These are phyloP conservation scores for Podospora sp. DNA, from an alignment of 495 filamentous ascomycete species.

Conservation along the genomic window DNA sequence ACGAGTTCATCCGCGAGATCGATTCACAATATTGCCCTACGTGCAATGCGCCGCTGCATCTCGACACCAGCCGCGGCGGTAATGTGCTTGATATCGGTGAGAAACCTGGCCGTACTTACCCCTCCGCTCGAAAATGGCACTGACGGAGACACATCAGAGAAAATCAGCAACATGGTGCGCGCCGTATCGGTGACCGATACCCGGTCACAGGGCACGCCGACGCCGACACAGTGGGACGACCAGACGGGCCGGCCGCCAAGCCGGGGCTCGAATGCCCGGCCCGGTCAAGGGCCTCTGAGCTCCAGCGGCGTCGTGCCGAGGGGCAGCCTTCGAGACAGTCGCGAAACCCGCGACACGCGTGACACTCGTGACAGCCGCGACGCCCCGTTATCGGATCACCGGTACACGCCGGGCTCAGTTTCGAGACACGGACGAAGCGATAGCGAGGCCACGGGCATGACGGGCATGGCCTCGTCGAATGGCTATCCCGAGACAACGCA, in stretches of 20 bases:
- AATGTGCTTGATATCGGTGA: conserved; percentile 92
- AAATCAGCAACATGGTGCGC: conserved; percentile 92
- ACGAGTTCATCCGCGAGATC: conserved; percentile 94
- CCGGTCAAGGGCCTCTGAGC: conserved; percentile 28
- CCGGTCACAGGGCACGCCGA: conserved; percentile 54
- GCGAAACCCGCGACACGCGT: conserved; percentile 58
- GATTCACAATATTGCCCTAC: conserved; percentile 95
- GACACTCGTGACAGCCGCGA: conserved; percentile 61
- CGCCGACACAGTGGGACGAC: conserved; percentile 53
- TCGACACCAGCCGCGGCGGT: conserved; percentile 93
- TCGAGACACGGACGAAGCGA: conserved; percentile 74
- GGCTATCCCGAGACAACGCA: conserved; percentile 72
- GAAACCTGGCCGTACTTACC: conserved; percentile 6
- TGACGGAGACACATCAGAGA: conserved; percentile 61
- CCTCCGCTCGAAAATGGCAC: not conserved
- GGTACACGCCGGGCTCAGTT: conserved; percentile 55
- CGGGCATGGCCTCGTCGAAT: conserved; percentile 70
- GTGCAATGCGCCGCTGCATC: conserved; percentile 87
- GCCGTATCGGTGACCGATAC: conserved; percentile 72
- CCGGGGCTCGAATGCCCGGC: conserved; percentile 49
- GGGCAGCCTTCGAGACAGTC: conserved; percentile 45
- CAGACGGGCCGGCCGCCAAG: conserved; percentile 53
- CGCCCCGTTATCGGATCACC: conserved; percentile 58
- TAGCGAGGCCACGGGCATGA: conserved; percentile 58
- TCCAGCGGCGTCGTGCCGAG: conserved; percentile 27